phyloP scores from a whole-genome alignment of 768 basidiomycete genomes.

The Gyrodon lividus region DNA sequence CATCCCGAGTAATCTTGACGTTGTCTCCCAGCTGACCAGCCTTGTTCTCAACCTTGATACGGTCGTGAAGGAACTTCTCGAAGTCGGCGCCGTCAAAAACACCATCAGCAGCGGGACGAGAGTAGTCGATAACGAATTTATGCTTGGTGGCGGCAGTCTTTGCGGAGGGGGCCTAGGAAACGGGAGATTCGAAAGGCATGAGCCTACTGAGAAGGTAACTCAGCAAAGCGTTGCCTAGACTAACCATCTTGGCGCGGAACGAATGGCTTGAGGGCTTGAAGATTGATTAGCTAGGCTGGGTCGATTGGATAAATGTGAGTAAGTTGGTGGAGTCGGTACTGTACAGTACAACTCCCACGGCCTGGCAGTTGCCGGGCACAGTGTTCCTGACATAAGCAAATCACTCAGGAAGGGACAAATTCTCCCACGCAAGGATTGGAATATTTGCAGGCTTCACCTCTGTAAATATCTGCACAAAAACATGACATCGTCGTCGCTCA shows the following conservation, averaged over 20 bases:
- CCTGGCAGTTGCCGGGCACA: neutral
- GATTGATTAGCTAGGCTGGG: neutral
- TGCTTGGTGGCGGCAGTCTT: constrained; percentile 58
- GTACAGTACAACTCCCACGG: constrained; percentile 45
- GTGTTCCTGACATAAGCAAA: constrained; percentile 12
- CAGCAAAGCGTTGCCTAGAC: constrained; percentile 82
- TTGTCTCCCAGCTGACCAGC: constrained; percentile 88
- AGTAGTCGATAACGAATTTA: constrained; percentile 86
- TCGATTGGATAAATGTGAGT: constrained; percentile 8
- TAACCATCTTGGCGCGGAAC: constrained; percentile 59
- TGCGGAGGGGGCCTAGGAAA: constrained; percentile 51
- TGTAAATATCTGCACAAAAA: neutral
- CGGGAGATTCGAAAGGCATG: constrained; percentile 41
- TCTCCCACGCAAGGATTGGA: constrained; percentile 4
- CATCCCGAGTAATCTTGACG: constrained; percentile 84
- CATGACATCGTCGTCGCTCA: constrained; percentile 39
- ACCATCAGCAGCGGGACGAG: constrained; percentile 68
- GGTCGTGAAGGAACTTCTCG: constrained; percentile 91
- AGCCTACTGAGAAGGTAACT: constrained; percentile 92
- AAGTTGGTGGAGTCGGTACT: constrained; percentile 38
- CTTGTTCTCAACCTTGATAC: constrained; percentile 92
- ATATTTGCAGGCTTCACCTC: constrained; percentile 21
- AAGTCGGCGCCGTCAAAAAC: constrained; percentile 64
- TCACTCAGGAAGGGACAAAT: constrained; percentile 6
- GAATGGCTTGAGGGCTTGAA: constrained; percentile 31